Evolutionary conservation across 176 grass and related monocot genomes (phyloP).

Genomic region (Oryza meyeriana): DNA sequence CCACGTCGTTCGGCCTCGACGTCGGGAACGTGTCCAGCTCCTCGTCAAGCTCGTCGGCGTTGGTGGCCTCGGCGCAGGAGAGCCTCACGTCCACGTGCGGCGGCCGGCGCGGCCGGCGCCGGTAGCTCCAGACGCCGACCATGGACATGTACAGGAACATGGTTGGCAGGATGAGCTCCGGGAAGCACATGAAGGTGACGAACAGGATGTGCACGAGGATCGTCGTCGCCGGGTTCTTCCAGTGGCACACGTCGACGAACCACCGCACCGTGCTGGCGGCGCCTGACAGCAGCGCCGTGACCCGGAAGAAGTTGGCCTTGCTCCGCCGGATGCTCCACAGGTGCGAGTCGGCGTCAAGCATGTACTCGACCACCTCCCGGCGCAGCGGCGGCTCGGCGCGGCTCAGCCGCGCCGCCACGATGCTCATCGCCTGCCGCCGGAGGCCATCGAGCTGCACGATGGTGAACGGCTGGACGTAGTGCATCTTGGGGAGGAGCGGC

Average conservation of each 20-base stretch:
- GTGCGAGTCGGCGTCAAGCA: slow-evolving; percentile 63
- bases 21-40: slow-evolving; percentile 85
- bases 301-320: slow-evolving; percentile 73
- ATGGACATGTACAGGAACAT: slow-evolving; percentile 59
- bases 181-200: slow-evolving; percentile 58
- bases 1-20: slow-evolving; percentile 49
- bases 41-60: slow-evolving; percentile 73
- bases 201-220: slow-evolving; percentile 53
- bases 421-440: slow-evolving; percentile 54
- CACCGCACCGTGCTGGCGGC: slow-evolving; percentile 35
- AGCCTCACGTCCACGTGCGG: slow-evolving; percentile 57
- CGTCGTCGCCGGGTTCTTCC: slow-evolving; percentile 57
- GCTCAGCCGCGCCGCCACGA: slow-evolving; percentile 52
- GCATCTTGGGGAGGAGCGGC: slow-evolving; percentile 57
- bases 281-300: slow-evolving; percentile 46
- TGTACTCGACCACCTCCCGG: slow-evolving; percentile 77
- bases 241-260: slow-evolving; percentile 58
- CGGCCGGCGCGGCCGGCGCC: slow-evolving; percentile 39
- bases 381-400: slow-evolving; percentile 64
- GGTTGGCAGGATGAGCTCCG: slow-evolving; percentile 65
- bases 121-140: slow-evolving; percentile 53
- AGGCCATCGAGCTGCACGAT: slow-evolving; percentile 54
- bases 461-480: slow-evolving; percentile 58
- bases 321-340: slow-evolving; percentile 78
- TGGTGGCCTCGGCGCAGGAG: slow-evolving; percentile 51